Evolutionary conservation across 208 protist genomes (phyloP), one percentile per base, ranked within the genome.

Genomic region (Acanthamoeba sp.): DNA sequence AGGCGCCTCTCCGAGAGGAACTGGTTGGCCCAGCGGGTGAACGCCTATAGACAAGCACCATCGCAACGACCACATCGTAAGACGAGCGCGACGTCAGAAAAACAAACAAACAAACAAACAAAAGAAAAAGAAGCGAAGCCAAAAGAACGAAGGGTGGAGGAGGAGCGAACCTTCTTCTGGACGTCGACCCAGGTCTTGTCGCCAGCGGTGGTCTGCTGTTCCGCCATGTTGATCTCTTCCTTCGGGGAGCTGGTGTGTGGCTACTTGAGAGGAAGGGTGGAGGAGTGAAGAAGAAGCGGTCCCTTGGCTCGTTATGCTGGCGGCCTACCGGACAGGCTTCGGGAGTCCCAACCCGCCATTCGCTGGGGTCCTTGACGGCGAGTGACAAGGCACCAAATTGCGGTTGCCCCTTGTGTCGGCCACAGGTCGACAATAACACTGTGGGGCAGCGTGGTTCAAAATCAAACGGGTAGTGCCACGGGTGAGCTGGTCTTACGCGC

Each of bases 11-110:
- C 93, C 29, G 73, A 55, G 55, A 94, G 82, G 62, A 91, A 91
- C 78, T 90, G 55, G 93, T 94, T 94, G 80, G 80, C 73, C 93
- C 93, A 94, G 52, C 80, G 55, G 24, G 93, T 94, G 90, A 94
- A 94, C 32, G 90, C 71, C 90, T 94, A 29, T 71, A 32, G 20
- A 34, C 9, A 36, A 14, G 24, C 24, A 64, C 55, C 0, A 36
- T 34, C 59, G 34, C 27, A n/a, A 66, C 12, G 7, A 50, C 12
- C 7, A 84, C 32, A 38, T 32, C 20, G 73, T 36, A 5, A 69
- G 12, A 82, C 16, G 5, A 32, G 2, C 4, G 4, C 29, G 73
- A 82, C 7, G 22, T 24, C n/a, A n/a, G n/a, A 27, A 84, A 32
- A 48, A 7, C 1, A 36, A 40, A 64, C 0, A 69, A 40, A 32